Percentiles rank a stretch among this genome's conserved stretches.
These are phyloP conservation scores for Arabidopsis suecica DNA, from an alignment of 345 rosid genomes.

Conservation along the genomic window DNA sequence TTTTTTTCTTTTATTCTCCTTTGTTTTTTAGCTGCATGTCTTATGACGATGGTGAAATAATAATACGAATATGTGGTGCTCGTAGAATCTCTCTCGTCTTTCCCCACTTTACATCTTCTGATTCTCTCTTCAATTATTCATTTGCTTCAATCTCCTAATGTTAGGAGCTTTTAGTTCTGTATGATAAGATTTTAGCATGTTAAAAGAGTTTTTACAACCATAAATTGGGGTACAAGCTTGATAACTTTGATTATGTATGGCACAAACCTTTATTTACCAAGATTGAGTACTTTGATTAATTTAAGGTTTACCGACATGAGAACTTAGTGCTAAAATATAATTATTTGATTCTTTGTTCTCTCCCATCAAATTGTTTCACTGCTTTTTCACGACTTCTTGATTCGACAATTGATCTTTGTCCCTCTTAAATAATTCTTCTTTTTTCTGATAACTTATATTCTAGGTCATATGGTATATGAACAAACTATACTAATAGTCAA, in stretches of 20 bases:
- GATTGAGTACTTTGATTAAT: too few species aligned
- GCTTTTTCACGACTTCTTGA: constrained; percentile 7
- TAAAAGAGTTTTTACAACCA: not conserved
- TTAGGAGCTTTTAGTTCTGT: not conserved
- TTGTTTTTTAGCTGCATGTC: not conserved
- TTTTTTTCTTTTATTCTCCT: constrained; percentile 25
- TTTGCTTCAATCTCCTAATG: too few species aligned
- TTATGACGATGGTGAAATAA: not conserved
- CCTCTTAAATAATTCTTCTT: not conserved
- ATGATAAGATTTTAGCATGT: not conserved
- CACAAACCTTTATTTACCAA: too few species aligned
- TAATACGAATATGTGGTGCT: constrained; percentile 26
- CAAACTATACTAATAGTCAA: not conserved
- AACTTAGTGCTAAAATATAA: not conserved
- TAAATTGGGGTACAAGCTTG: not conserved
- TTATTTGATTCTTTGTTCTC: not conserved
- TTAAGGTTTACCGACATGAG: too few species aligned
- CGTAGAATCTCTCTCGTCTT: constrained; percentile 3
- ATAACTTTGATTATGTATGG: too few species aligned
- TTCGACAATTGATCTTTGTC: not conserved
- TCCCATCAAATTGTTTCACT: not conserved
- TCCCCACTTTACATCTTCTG: not conserved
- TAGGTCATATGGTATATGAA: too few species aligned
- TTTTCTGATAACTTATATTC: too few species aligned
- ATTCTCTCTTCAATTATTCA: not conserved